phyloP scores from a whole-genome alignment of 2,329 filamentous ascomycete genomes.

The Alternaria brassicae region DNA sequence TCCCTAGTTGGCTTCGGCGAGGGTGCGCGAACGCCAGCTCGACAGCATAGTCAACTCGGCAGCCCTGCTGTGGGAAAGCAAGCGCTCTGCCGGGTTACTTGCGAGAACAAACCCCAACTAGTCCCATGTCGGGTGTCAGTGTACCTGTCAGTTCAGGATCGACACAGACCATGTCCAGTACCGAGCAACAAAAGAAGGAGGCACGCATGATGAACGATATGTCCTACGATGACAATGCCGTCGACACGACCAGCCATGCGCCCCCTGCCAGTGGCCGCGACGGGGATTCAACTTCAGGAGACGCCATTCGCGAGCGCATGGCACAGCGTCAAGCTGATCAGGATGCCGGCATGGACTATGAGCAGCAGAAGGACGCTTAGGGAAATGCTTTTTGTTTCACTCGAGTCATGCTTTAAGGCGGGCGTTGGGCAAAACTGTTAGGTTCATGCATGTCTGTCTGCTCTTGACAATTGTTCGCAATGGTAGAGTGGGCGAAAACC shows the following conservation, averaged over 20 bases:
- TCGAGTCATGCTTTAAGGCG: conserved; percentile 9
- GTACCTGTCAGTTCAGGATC: conserved; percentile 36
- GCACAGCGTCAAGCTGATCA: conserved; percentile 35
- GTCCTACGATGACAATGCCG: conserved; percentile 53
- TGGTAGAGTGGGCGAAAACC: background rate
- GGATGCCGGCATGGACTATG: conserved; percentile 34
- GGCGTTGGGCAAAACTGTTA: conserved; percentile 14
- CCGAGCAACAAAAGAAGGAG: conserved; percentile 50
- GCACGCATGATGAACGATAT: conserved; percentile 56
- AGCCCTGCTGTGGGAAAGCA: conserved; percentile 71
- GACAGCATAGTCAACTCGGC: conserved; percentile 72
- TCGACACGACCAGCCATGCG: conserved; percentile 51
- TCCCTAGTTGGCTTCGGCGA: conserved; percentile 93
- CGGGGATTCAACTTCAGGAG: conserved; percentile 66
- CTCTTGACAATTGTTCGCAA: conserved; percentile 8
- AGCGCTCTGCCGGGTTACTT: conserved; percentile 46
- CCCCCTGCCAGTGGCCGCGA: conserved; percentile 40
- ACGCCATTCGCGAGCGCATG: conserved; percentile 65
- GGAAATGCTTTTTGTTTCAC: conserved; percentile 1
- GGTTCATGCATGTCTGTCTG: background rate
- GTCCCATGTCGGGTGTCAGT: conserved; percentile 42
- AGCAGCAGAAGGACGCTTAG: conserved; percentile 31
- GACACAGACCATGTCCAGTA: conserved; percentile 39
- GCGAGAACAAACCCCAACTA: conserved; percentile 40
- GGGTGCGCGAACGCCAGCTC: conserved; percentile 69